Base-by-base conservation (phyloP, 192 early-diverging fungal species). In the Coemansia sp. region DNA sequence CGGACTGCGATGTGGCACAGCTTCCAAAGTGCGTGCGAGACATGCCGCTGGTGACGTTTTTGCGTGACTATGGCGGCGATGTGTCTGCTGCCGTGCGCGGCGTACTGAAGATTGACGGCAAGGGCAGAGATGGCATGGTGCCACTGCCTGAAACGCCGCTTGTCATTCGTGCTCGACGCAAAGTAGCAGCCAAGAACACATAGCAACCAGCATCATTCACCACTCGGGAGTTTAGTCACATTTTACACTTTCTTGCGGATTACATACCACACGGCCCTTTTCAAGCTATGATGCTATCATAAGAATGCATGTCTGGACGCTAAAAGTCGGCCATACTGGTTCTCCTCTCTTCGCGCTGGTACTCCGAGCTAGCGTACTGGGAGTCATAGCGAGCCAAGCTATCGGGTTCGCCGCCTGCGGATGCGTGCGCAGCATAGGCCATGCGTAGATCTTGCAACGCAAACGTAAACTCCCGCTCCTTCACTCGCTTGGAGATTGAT, bases 1-100 rank as follows among this genome's bases (percentile, higher is more conserved):
- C 75, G 8, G 75, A 78, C 53, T 78, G 75, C 60, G 75, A 78
- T 26, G 46, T 78, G 15, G 75, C 65, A 8, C 75, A 72, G 62
- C 60, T 78, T 8, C 75, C 75, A 24, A 62, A 53, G 36, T 64
- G 65, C 37, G 75, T 78, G 56, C 75, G 75, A 6, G 70, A 78
- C 1, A 78, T 78, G 75, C 58, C 69, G 34, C 46, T 78, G 15
- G 65, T 62, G 42, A 58, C 56, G 11, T 78, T 78, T 53, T 52
- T 78, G 46, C 68, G 43, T 24, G 75, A 78, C 33, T 72, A 68
- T 24, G 62, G 62, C 21, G 75, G 75, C 38, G 75, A 78, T 36
- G 66, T 78, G 14, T 58, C 66, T 1, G 59, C 67, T 1, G 75
- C 74, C 1, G 68, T 70, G 17, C 74, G 74, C 19, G 68, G 74